A percentile compares a stretch with the other conserved stretches of the same genome.
Evolutionary conservation across 805 yeast species (phyloP).

Genomic region (Metahyphopichia silvanorum): DNA sequence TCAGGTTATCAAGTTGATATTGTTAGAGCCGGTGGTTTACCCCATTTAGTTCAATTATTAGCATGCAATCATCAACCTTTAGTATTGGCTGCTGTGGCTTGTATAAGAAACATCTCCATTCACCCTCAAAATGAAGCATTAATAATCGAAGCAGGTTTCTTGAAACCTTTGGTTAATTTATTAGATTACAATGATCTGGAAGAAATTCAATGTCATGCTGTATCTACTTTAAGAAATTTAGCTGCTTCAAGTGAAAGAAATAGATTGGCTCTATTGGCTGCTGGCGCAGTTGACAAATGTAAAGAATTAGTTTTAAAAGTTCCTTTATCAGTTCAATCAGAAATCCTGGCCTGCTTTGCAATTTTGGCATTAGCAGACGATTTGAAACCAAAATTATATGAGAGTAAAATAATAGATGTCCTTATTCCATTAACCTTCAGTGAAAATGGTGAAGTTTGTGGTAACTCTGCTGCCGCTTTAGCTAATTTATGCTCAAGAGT

Average conservation of each 20-base stretch:
- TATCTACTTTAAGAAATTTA: constrained; percentile 89
- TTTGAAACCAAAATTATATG: constrained; percentile 77
- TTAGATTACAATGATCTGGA: constrained; percentile 84
- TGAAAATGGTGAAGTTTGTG: constrained; percentile 90
- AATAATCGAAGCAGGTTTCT: constrained; percentile 94
- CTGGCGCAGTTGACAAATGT: constrained; percentile 94
- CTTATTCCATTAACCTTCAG: constrained; percentile 88
- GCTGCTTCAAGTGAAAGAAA: constrained; percentile 96
- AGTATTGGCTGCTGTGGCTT: constrained; percentile 95
- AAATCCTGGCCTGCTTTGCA: constrained; percentile 95
- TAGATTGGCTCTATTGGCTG: constrained; percentile 85
- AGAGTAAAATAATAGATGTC: constrained; percentile 81
- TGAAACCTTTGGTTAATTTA: constrained; percentile 82
- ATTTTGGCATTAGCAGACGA: constrained; percentile 96
- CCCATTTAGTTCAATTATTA: constrained; percentile 84
- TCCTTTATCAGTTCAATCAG: constrained; percentile 92
- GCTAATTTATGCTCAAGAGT: constrained; percentile 94
- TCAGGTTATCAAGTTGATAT: constrained; percentile 94
- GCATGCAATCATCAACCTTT: constrained; percentile 89
- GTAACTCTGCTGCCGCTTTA: constrained; percentile 96
- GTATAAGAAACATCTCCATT: constrained; percentile 94
- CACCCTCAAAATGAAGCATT: constrained; percentile 95
- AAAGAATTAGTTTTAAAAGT: constrained; percentile 80
- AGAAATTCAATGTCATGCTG: constrained; percentile 98
- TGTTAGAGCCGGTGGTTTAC: constrained; percentile 92